A percentile compares a stretch with the other conserved stretches of the same genome.
Conservation (phyloP, 768 basidiomycete genomes). For the Boletus subcaerulescens region DNA sequence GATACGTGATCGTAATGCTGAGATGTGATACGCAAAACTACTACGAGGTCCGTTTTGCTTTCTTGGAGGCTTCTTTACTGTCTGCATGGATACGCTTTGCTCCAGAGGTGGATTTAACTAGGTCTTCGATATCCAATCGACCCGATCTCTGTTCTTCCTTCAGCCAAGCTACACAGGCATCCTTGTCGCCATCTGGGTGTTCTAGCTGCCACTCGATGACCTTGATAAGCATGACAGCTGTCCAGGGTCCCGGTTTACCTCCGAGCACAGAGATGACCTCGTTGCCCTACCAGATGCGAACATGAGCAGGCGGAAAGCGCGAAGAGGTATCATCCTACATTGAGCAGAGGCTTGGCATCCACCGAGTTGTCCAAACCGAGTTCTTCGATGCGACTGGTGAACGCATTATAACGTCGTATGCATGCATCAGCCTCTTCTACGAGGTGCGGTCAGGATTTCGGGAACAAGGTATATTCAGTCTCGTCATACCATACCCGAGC, state of each 20-base stretch:
- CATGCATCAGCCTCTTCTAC: slow-evolving; percentile 45
- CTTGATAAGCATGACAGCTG: slow-evolving; percentile 56
- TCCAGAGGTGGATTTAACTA: slow-evolving; percentile 15
- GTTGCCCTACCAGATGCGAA: slow-evolving; percentile 53
- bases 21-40: background rate
- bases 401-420: slow-evolving; percentile 62
- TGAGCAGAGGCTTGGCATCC: slow-evolving; percentile 71
- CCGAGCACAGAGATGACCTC: slow-evolving; percentile 56
- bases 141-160: slow-evolving; percentile 48
- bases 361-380: slow-evolving; percentile 57
- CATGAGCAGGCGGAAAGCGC: background rate
- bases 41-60: slow-evolving; percentile 26
- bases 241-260: slow-evolving; percentile 68
- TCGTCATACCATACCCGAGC: slow-evolving; percentile 41
- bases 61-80: slow-evolving; percentile 26
- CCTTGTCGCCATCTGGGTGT: slow-evolving; percentile 62
- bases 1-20: background rate
- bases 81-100: slow-evolving; percentile 26
- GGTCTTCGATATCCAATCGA: slow-evolving; percentile 36
- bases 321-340: slow-evolving; percentile 50
- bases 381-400: slow-evolving; percentile 57
- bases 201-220: slow-evolving; percentile 86
- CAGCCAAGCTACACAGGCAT: slow-evolving; percentile 72
- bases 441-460: slow-evolving; percentile 2
- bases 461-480: background rate